Evolutionary conservation across 2,329 filamentous ascomycete genomes (phyloP), one percentile per base, ranked within the genome.

Genomic region (Diaporthe australafricana): DNA sequence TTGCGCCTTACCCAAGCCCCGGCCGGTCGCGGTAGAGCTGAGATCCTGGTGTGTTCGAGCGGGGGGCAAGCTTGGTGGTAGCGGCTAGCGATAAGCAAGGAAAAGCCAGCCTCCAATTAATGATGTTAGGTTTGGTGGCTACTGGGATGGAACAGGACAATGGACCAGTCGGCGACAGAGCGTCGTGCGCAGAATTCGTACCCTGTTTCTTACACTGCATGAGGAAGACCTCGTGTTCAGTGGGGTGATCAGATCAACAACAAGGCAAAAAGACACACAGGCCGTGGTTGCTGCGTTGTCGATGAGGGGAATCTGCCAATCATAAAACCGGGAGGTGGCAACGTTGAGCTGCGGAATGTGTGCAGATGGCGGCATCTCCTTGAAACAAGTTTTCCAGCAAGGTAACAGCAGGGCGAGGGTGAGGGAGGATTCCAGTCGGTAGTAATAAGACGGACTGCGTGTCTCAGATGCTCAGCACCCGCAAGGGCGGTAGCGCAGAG

Each of bases 21-120:
- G 48, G 67, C 32, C 45, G 25, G 40, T 65, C 66, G 25, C 63
- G 56, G 69, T 52, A 70, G 50, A 56, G 67, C 52, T 70, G 32
- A 53, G 55, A 30, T 53, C 22, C 17, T 50, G 55, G 47, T 48
- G 20, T 35, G 56, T 47, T 42, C 40, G 68, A 20, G 68, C 22
- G 55, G 45, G 68, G 68, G 32, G 12, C 66, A 63, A 47, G 71
- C 63, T 68, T 56, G 62, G 35, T 47, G 71, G 35, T 42, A 70
- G 71, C 57, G 67, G 67, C 67, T 69, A 52, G 53, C 67, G 67
- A 65, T 65, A 65, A 50, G 60, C 60, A 65, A 60, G 67, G 56
- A 66, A 38, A 35, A 45, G 57, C 42, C 56, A 57, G 56, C 56
- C 50, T 63, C 35, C 45, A 70, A 50, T 69, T 40, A 62, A 50